Evolutionary conservation across 2,329 filamentous ascomycete species (phyloP).

Genomic region (Hypoxylon rubiginosum): DNA sequence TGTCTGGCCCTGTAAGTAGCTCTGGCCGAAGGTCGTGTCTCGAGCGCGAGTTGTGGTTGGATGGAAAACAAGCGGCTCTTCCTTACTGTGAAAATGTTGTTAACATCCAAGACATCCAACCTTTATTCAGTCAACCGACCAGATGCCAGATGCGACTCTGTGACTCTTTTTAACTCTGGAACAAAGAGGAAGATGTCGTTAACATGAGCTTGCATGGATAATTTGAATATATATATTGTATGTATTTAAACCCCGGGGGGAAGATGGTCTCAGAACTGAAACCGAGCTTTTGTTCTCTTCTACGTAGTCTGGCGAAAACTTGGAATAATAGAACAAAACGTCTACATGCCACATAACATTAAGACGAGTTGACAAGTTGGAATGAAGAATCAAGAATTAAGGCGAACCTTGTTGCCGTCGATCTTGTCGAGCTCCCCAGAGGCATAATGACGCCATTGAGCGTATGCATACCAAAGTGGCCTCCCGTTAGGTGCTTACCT

Average conservation of each 20-base stretch:
- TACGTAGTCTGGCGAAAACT: not conserved
- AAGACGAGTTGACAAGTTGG: not conserved
- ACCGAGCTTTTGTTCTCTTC: slow-evolving; percentile 10
- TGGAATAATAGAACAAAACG: not conserved
- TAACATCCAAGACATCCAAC: not conserved
- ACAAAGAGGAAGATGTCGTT: not conserved
- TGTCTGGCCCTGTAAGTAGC: slow-evolving; percentile 47
- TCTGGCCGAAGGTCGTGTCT: slow-evolving; percentile 50
- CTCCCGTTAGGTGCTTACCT: not conserved
- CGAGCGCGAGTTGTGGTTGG: slow-evolving; percentile 51
- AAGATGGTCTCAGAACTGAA: slow-evolving; percentile 19
- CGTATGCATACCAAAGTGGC: not conserved
- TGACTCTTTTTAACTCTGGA: slow-evolving; percentile 5
- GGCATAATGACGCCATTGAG: slow-evolving; percentile 32
- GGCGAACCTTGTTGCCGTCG: not conserved
- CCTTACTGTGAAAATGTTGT: slow-evolving; percentile 19
- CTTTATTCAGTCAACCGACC: slow-evolving; percentile 5
- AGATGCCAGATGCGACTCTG: slow-evolving; percentile 31
- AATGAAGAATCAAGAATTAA: slow-evolving; percentile 1
- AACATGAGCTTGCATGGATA: not conserved
- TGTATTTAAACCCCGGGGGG: slow-evolving; percentile 9
- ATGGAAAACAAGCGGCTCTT: slow-evolving; percentile 42
- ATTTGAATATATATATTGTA: not conserved
- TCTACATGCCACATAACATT: not conserved
- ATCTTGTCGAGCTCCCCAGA: not conserved